phyloP scores from a whole-genome alignment of 495 filamentous ascomycete genomes.

The Aspergillus sclerotioniger region DNA sequence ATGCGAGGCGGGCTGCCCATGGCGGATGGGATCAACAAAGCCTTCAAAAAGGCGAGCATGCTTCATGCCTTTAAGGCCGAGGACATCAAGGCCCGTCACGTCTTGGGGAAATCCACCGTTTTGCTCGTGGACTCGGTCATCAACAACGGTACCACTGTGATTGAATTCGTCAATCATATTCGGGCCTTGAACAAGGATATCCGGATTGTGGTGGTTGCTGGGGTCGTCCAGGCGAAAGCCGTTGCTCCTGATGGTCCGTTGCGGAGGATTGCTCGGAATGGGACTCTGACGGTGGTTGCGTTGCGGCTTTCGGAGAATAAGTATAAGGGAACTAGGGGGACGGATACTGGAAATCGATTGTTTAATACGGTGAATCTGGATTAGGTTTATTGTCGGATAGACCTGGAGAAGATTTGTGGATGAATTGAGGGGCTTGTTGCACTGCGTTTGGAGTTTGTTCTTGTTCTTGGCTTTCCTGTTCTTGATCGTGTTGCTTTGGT shows the following conservation, averaged over 20 bases:
- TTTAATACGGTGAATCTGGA: slow-evolving; percentile 53
- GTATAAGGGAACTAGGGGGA: slow-evolving; percentile 50
- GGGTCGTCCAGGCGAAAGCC: slow-evolving; percentile 51
- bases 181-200: slow-evolving; percentile 41
- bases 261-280: slow-evolving; percentile 22
- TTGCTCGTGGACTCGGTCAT: slow-evolving; percentile 60
- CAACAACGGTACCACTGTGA: slow-evolving; percentile 53
- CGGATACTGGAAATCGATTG: slow-evolving; percentile 60
- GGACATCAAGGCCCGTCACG: slow-evolving; percentile 45
- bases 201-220: slow-evolving; percentile 55
- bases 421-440: no score
- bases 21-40: slow-evolving; percentile 61
- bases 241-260: slow-evolving; percentile 29
- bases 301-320: slow-evolving; percentile 56
- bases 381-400: no score
- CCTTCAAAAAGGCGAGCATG: slow-evolving; percentile 54
- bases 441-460: no score
- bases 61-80: slow-evolving; percentile 49
- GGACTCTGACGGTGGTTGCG: slow-evolving; percentile 43
- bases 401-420: no score
- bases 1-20: slow-evolving; percentile 69
- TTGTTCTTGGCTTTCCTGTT: no score
- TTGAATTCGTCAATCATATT: slow-evolving; percentile 54
- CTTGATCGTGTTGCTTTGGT: no score
- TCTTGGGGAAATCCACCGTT: slow-evolving; percentile 41